Evolutionary conservation across 352 stramenopile species (phyloP).

Genomic region (Phytophthora sp.): DNA sequence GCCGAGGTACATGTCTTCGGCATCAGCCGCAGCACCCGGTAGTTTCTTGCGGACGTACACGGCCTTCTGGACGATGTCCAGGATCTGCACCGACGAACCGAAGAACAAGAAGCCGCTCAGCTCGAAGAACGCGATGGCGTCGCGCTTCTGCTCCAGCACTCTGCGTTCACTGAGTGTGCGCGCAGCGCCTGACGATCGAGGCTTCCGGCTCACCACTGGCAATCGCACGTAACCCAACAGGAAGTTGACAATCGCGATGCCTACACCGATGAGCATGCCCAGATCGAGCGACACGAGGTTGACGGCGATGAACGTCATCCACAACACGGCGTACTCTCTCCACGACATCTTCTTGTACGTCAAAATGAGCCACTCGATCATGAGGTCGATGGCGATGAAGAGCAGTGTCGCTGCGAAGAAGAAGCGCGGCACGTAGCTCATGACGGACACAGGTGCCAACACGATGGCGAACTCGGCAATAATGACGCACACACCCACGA

Average conservation of each 20-base stretch:
- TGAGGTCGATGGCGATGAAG: constrained; percentile 97
- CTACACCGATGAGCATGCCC: constrained; percentile 93
- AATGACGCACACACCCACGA: constrained; percentile 91
- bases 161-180: constrained; percentile 56
- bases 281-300: constrained; percentile 93
- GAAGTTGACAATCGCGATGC: constrained; percentile 86
- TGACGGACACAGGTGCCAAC: constrained; percentile 91
- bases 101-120: constrained; percentile 87
- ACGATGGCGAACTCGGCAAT: constrained; percentile 83
- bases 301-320: constrained; percentile 93
- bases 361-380: constrained; percentile 96
- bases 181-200: constrained; percentile 49
- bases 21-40: constrained; percentile 4
- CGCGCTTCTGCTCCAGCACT: constrained; percentile 56
- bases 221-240: constrained; percentile 72
- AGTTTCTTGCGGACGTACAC: constrained; percentile 59
- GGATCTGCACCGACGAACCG: constrained; percentile 77
- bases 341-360: constrained; percentile 75
- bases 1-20: constrained; percentile 7
- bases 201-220: constrained; percentile 57
- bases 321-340: constrained; percentile 93
- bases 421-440: constrained; percentile 95
- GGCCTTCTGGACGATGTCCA: constrained; percentile 71
- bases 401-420: constrained; percentile 97
- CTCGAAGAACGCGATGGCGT: constrained; percentile 77